A percentile compares a stretch with the other conserved stretches of the same genome.
Evolutionary conservation across 768 basidiomycete genomes (phyloP).

Genomic region (Lactarius vividus): DNA sequence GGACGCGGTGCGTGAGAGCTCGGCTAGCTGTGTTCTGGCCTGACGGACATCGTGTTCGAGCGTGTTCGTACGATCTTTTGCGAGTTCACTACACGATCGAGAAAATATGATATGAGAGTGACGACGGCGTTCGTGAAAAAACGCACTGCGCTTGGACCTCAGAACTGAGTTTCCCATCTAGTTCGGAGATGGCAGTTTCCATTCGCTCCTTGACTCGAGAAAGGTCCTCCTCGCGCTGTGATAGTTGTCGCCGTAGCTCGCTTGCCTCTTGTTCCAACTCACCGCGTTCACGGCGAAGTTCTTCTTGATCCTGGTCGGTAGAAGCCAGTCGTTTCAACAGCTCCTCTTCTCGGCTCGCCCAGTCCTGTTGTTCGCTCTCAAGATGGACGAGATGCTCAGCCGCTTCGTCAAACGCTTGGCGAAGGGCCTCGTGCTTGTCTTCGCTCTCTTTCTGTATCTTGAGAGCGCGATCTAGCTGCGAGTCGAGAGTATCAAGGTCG

Average conservation of each 20-base stretch:
- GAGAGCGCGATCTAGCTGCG: conserved; percentile 79
- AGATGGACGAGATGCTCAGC: conserved; percentile 82
- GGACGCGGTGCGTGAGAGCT: conserved; percentile 70
- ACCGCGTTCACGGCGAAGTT: conserved; percentile 46
- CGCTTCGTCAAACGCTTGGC: conserved; percentile 76
- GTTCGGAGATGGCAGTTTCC: conserved; percentile 58
- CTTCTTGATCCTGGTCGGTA: conserved; percentile 44
- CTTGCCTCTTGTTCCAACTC: conserved; percentile 63
- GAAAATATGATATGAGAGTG: neutral
- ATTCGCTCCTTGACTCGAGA: conserved; percentile 69
- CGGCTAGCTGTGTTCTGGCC: conserved; percentile 71
- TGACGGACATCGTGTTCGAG: conserved; percentile 69
- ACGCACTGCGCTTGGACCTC: conserved; percentile 67
- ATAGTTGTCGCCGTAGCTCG: conserved; percentile 64
- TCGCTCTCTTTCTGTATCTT: conserved; percentile 76
- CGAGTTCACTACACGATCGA: conserved; percentile 51
- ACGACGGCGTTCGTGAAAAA: neutral
- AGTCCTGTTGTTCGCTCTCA: conserved; percentile 72
- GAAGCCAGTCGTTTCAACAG: conserved; percentile 50
- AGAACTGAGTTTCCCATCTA: conserved; percentile 65
- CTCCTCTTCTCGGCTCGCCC: conserved; percentile 62
- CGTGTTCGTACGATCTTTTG: conserved; percentile 55
- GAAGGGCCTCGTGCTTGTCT: conserved; percentile 69
- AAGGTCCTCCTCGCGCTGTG: conserved; percentile 80
- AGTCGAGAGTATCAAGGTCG: conserved; percentile 82